Evolutionary conservation across 1,284 basidiomycete genomes (phyloP).

Genomic region (Peniophora sp.): DNA sequence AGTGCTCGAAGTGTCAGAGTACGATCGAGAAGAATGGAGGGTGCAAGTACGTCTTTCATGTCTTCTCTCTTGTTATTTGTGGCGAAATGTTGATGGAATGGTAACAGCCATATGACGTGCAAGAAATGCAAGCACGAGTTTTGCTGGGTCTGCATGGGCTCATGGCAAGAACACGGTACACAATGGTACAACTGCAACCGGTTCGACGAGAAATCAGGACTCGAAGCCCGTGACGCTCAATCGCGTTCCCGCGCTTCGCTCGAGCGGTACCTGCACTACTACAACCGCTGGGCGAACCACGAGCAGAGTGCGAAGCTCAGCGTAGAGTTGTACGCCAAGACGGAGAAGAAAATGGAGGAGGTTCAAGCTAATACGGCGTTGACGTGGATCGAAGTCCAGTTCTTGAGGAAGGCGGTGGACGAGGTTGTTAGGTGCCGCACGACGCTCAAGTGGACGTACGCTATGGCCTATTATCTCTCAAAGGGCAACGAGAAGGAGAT

Average conservation of each 20-base stretch:
- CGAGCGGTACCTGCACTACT: slow-evolving; percentile 95
- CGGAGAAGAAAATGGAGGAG: slow-evolving; percentile 99
- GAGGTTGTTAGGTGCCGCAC: slow-evolving; percentile 85
- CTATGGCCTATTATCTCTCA: slow-evolving; percentile 93
- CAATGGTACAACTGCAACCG: slow-evolving; percentile 98
- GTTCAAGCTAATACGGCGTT: slow-evolving; percentile 90
- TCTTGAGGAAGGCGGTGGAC: slow-evolving; percentile 96
- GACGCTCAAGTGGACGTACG: slow-evolving; percentile 99
- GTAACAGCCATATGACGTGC: slow-evolving; percentile 89
- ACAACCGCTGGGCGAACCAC: slow-evolving; percentile 97
- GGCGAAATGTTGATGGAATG: slow-evolving; percentile 2
- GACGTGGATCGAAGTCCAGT: slow-evolving; percentile 99
- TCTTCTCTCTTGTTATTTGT: neutral
- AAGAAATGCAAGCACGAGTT: slow-evolving; percentile 96
- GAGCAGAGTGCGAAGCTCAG: slow-evolving; percentile 97
- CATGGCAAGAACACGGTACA: slow-evolving; percentile 93
- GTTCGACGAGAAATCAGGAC: slow-evolving; percentile 88
- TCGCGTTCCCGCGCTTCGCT: slow-evolving; percentile 82
- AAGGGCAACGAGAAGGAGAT: slow-evolving; percentile 91
- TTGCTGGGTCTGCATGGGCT: slow-evolving; percentile 78
- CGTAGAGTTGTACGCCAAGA: slow-evolving; percentile 85
- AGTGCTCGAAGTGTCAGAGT: slow-evolving; percentile 90
- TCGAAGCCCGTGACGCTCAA: slow-evolving; percentile 86
- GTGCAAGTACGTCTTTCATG: slow-evolving; percentile 67
- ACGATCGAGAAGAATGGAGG: slow-evolving; percentile 99